Base-by-base conservation (phyloP, 495 filamentous ascomycete genomes). In the Neurospora hispaniola region DNA sequence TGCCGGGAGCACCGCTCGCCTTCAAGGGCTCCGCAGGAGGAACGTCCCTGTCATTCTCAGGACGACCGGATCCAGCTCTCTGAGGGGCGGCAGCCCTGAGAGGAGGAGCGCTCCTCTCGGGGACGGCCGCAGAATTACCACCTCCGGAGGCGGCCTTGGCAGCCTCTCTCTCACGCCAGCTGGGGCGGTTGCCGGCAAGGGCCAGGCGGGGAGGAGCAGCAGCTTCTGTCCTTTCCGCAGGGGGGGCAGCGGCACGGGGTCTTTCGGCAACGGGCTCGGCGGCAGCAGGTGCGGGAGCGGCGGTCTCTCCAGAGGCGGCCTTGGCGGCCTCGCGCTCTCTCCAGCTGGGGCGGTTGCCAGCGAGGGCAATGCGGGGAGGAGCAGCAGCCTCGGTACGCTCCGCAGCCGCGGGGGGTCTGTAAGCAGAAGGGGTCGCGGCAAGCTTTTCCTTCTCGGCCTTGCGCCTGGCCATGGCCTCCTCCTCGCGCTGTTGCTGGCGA, bases 141-240 rank as follows among this genome's bases (percentile, higher is more conserved):
- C 71, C 74, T 41, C 75, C 76, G 44, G 72, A 73, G 40, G 72
- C 78, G 62, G 84, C 80, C 71, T 88, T 93, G 74, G 89, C 89
- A 66, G 91, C 92, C 81, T 92, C 84, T 62, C 93, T 88, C n/a
- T 97, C 94, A 82, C 94, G 91, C 94, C 94, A 97, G 77, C 86
- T 89, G 42, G 88, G 83, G 80, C 89, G 90, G 78, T 73, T 75
- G 62, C 89, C 89, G 70, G 87, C 85, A 72, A 97, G 85, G 72
- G 86, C 84, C 79, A 96, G 86, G 74, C 88, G 89, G 27, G 93
- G 92, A 70, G 91, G 88, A 27, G 85, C 88, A 42, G 78, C 71
- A 11, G 72, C 75, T 42, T 74, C 40, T 39, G 86, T 82, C 54
- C 87, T 83, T 23, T 75, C 74, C 20, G 79, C 69, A 14, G 75